Percentiles rank a stretch among this genome's conserved stretches.
Evolutionary conservation across 2,329 filamentous ascomycete species (phyloP).

Genomic region (Ambrosiella cleistominuta): DNA sequence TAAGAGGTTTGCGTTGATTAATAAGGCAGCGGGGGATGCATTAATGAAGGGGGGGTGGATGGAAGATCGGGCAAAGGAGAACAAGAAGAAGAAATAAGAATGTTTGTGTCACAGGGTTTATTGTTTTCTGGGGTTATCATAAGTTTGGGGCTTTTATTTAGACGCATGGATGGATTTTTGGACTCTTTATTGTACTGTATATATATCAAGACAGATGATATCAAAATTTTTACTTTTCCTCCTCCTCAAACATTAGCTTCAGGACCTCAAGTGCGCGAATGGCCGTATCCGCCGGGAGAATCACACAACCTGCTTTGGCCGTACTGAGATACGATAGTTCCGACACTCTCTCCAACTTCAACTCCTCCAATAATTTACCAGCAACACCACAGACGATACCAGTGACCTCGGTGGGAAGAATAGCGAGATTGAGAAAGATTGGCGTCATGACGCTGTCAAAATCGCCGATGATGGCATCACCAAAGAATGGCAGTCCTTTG

Average conservation of each 20-base stretch:
- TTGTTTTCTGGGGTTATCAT: background rate
- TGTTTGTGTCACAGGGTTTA: background rate
- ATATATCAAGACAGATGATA: background rate
- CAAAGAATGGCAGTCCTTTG: constrained; percentile 45
- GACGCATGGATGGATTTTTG: background rate
- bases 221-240: constrained; percentile 8
- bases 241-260: constrained; percentile 29
- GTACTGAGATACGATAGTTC: constrained; percentile 88
- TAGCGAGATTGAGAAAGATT: constrained; percentile 71
- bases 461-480: constrained; percentile 58
- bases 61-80: constrained; percentile 27
- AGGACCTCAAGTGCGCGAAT: constrained; percentile 49
- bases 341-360: constrained; percentile 36
- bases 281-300: constrained; percentile 36
- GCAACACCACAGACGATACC: constrained; percentile 93
- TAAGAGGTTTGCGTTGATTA: constrained; percentile 79
- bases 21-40: constrained; percentile 66
- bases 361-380: constrained; percentile 59
- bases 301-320: constrained; percentile 73
- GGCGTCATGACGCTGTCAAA: constrained; percentile 59
- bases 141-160: background rate
- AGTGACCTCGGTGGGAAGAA: constrained; percentile 69
- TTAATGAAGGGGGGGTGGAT: constrained; percentile 61
- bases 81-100: constrained; percentile 23
- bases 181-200: background rate